A percentile compares a stretch with the other conserved stretches of the same genome.
Conservation (phyloP, 306 rosid species). For the Vigna hirtella region DNA sequence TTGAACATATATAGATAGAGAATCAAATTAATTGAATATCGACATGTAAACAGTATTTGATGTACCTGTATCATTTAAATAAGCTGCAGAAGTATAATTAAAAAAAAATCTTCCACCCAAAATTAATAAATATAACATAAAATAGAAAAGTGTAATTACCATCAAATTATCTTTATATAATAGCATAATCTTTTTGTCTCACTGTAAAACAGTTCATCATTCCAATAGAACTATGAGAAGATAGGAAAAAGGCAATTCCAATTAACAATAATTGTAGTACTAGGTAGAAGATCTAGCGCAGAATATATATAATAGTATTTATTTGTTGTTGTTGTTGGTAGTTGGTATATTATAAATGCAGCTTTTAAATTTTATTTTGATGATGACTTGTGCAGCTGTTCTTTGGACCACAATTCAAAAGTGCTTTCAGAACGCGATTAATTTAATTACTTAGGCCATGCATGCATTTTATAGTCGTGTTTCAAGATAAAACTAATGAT, state of each 20-base stretch:
- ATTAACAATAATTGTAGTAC: not conserved
- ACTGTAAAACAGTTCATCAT: not conserved
- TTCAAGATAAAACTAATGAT: too few species aligned
- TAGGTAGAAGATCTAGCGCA: not conserved
- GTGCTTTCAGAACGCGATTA: not conserved
- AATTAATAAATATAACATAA: not conserved
- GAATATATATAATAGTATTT: not conserved
- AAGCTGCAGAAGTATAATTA: not conserved
- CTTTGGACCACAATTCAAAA: not conserved
- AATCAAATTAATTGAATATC: too few species aligned
- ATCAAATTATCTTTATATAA: not conserved
- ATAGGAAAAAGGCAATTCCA: not conserved
- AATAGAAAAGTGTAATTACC: not conserved
- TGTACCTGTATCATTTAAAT: not conserved
- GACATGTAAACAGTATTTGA: not conserved
- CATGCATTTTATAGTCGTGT: not conserved
- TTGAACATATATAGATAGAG: too few species aligned
- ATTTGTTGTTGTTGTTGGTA: not conserved
- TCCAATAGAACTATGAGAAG: not conserved
- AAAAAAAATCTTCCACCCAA: not conserved
- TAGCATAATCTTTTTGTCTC: not conserved
- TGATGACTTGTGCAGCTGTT: not conserved
- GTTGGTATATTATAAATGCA: constrained; percentile 8
- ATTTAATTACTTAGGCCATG: not conserved
- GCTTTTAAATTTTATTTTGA: not conserved